These are phyloP conservation scores for Codiaeum variegatum DNA, from an alignment of 441 rosid genomes.

Conservation along the genomic window DNA sequence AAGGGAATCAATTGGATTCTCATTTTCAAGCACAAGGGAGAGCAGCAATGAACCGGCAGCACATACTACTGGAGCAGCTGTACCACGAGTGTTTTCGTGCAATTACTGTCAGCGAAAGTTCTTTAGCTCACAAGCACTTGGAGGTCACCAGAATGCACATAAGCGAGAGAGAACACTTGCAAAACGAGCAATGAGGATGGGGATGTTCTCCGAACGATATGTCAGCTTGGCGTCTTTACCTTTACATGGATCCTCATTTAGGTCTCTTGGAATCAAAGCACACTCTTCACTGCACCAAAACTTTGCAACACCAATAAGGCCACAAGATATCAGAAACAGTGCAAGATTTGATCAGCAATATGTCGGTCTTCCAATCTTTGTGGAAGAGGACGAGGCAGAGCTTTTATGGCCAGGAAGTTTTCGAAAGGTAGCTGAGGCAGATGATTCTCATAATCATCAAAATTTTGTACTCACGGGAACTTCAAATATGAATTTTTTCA, in stretches of 20 bases:
- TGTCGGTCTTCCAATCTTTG: conserved; percentile 32
- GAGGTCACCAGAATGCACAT: conserved; percentile 56
- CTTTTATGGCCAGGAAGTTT: conserved; percentile 48
- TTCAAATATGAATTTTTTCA: conserved; percentile 29
- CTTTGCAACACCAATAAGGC: conserved; percentile 24
- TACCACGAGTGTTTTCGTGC: conserved; percentile 45
- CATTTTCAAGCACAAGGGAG: conserved; percentile 61
- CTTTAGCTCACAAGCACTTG: conserved; percentile 55
- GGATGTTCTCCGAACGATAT: conserved; percentile 40
- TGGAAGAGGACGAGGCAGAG: conserved; percentile 43
- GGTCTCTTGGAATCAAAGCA: conserved; percentile 44
- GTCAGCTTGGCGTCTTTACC: conserved; percentile 40
- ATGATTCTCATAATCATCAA: conserved; percentile 5
- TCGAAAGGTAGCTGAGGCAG: conserved; percentile 29
- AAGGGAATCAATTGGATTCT: conserved; percentile 38
- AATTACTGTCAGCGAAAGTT: conserved; percentile 50
- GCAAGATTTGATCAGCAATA: conserved; percentile 28
- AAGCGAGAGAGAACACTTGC: conserved; percentile 49
- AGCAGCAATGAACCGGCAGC: conserved; percentile 47
- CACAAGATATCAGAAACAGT: conserved; percentile 24
- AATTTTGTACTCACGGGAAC: conserved; percentile 29
- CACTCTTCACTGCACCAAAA: conserved; percentile 41
- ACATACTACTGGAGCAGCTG: conserved; percentile 26
- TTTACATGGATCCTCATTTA: conserved; percentile 33
- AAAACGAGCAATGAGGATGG: conserved; percentile 47